Conservation (phyloP, 108 stramenopile genomes). For the Cyclotella cryptica region DNA sequence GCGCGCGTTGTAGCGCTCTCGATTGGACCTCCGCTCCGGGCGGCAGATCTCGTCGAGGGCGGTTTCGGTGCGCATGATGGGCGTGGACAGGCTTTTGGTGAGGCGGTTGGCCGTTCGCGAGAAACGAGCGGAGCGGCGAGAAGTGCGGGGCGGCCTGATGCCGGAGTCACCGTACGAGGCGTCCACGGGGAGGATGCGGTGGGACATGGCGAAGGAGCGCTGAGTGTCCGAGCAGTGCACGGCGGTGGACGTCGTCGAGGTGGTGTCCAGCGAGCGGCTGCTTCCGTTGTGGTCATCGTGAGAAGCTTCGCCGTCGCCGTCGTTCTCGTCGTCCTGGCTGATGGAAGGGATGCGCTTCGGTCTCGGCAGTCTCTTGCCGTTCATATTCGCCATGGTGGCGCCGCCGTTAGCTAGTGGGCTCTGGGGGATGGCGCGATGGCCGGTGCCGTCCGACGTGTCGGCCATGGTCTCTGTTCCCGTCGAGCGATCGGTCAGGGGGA, state of each 20-base stretch:
- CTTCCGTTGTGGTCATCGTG: neutral
- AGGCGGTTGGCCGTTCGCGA: neutral
- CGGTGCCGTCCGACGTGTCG: neutral
- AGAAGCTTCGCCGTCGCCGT: neutral
- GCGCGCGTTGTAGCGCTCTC: neutral
- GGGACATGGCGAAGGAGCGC: neutral
- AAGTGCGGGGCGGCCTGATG: too few relatives aligned
- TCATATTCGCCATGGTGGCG: neutral
- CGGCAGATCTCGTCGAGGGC: slow-evolving; percentile 6
- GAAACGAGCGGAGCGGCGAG: too few relatives aligned
- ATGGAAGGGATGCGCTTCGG: slow-evolving; percentile 15
- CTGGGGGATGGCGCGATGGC: neutral
- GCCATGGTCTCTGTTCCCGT: neutral
- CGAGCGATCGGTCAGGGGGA: too few relatives aligned
- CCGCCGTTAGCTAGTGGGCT: neutral
- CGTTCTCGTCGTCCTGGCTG: neutral
- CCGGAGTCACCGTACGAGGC: neutral
- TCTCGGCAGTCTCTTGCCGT: neutral
- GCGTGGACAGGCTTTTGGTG: slow-evolving; percentile 10
- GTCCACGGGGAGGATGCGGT: neutral
- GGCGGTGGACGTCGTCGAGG: neutral
- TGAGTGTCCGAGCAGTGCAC: neutral
- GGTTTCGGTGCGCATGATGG: neutral
- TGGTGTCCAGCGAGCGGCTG: neutral
- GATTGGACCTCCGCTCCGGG: slow-evolving; percentile 7